These are phyloP conservation scores for Fennellomyces sp. DNA, from an alignment of 371 early-diverging fungal genomes.

Conservation along the genomic window DNA sequence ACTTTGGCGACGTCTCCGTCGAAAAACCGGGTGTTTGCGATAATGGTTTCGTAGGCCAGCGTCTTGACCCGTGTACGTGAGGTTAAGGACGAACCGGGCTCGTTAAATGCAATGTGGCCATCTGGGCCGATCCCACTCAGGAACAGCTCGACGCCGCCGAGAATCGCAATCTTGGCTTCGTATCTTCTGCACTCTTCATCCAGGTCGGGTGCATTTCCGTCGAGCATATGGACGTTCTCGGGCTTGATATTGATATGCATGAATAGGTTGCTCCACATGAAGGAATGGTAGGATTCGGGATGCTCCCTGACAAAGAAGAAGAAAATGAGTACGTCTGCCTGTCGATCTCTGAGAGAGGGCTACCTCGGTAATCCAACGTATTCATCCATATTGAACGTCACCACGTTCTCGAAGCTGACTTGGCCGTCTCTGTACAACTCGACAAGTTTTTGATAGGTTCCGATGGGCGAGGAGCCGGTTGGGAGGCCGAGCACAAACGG, in stretches of 20 bases:
- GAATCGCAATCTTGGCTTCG: slow-evolving; percentile 58
- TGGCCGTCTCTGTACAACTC: slow-evolving; percentile 54
- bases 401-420: slow-evolving; percentile 61
- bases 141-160: slow-evolving; percentile 66
- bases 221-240: slow-evolving; percentile 60
- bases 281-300: slow-evolving; percentile 65
- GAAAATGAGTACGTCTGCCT: no score
- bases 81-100: slow-evolving; percentile 70
- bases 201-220: slow-evolving; percentile 65
- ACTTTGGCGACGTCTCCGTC: slow-evolving; percentile 71
- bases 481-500: slow-evolving; percentile 88
- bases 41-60: slow-evolving; percentile 72
- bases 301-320: no score
- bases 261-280: slow-evolving; percentile 64
- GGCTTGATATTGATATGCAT: slow-evolving; percentile 60
- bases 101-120: slow-evolving; percentile 77
- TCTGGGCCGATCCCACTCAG: slow-evolving; percentile 67
- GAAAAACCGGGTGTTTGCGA: slow-evolving; percentile 75
- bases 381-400: slow-evolving; percentile 63
- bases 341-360: no score
- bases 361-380: slow-evolving; percentile 57
- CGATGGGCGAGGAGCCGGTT: slow-evolving; percentile 58
- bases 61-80: slow-evolving; percentile 74
- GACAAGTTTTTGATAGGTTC: slow-evolving; percentile 53
- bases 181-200: slow-evolving; percentile 62